Evolutionary conservation across 768 basidiomycete genomes (phyloP), one percentile per base, ranked within the genome.

Genomic region (Tremella yokohamensis): DNA sequence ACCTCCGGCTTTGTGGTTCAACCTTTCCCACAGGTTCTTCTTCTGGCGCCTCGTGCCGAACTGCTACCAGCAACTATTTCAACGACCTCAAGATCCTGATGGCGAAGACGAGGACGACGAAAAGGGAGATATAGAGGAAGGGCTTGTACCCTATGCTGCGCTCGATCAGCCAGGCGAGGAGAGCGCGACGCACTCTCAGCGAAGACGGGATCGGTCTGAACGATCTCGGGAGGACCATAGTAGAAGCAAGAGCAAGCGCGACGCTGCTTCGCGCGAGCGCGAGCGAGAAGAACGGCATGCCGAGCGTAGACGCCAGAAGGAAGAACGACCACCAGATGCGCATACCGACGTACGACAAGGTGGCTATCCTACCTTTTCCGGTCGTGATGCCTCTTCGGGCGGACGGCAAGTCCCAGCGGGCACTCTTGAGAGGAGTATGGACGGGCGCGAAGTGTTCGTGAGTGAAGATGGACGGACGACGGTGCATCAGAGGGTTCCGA

Each of bases 361-460:
- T 18, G 69, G 69, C 29, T 71, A 71, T 54, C 69, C 69, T 11
- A 71, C 69, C 20, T 71, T 71, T 39, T 57, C 64, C 24, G 66
- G 66, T 16, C 49, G 58, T 6, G 58, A 61, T 2, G n/a, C 42
- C 6, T 4, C 8, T 16, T 18, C 42, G 22, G 42, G n/a, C n/a
- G 60, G 57, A 11, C 37, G 62, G 22, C 64, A 71, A 26, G 66
- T 71, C 3, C 69, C 69, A 4, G 49, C 57, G 12, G 66, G 69
- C 4, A 56, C 51, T 8, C 34, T 71, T 9, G 69, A 68, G 42
- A n/a, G 38, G 26, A 56, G 15, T 38, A 52, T 39, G 8, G 51
- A 60, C 29, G 68, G 64, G 11, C 34, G 50, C 15, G 50, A 47
- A 8, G 54, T 64, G 13, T 61, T 64, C 42, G 49, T 64, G 26